Conservation (phyloP, 176 grass and related monocot species). For the Carex myosuroides region DNA sequence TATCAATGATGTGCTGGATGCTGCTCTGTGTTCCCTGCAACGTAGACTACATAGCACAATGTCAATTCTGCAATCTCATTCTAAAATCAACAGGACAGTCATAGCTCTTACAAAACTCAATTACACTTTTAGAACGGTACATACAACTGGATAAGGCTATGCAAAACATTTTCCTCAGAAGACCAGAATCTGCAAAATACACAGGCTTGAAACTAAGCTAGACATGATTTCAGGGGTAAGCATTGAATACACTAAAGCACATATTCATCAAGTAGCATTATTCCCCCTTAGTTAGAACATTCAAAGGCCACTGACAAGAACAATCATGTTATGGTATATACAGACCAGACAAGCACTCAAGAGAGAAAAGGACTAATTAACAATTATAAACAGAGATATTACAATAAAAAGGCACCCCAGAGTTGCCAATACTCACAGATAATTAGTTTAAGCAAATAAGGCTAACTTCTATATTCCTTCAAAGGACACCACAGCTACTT, state of each 20-base stretch:
- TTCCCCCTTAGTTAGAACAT: neutral
- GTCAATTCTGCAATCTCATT: neutral
- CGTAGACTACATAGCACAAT: neutral
- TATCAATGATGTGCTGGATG: neutral
- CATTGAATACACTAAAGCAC: neutral
- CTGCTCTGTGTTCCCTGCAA: neutral
- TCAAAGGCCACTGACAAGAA: slow-evolving; percentile 2
- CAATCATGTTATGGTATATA: slow-evolving; percentile 4
- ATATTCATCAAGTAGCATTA: slow-evolving; percentile 1
- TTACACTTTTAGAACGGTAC: neutral
- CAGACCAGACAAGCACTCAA: neutral
- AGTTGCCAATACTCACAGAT: slow-evolving; percentile 19
- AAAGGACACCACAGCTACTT: slow-evolving; percentile 13
- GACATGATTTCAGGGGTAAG: neutral
- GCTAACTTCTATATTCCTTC: slow-evolving; percentile 18
- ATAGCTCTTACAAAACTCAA: neutral
- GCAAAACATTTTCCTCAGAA: neutral
- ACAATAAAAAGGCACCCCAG: slow-evolving; percentile 13
- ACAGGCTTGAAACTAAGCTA: neutral
- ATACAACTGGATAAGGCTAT: neutral
- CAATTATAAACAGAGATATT: slow-evolving; percentile 12
- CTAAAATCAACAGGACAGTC: neutral
- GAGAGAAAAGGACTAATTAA: neutral
- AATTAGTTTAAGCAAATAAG: slow-evolving; percentile 22
- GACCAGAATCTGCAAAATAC: neutral